phyloP scores from a whole-genome alignment of 2,329 filamentous ascomycete species.

The Pseudomassariella vexata region DNA sequence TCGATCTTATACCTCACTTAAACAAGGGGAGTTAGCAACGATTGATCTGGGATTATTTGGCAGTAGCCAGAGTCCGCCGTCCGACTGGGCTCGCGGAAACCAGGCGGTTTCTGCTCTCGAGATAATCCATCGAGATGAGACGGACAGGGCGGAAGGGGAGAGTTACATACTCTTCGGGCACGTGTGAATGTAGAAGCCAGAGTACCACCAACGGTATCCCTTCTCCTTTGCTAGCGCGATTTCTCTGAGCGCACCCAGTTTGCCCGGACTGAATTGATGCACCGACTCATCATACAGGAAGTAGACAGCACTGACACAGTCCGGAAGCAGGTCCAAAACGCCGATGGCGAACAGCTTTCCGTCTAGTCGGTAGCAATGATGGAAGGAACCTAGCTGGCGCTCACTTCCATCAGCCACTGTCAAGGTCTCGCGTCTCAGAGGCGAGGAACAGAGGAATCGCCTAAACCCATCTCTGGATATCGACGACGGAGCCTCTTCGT shows the following conservation, averaged over 20 bases:
- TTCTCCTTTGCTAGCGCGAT: slow-evolving; percentile 63
- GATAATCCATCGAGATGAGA: no score
- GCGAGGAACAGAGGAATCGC: slow-evolving; percentile 69
- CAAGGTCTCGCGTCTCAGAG: slow-evolving; percentile 44
- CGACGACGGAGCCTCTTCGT: slow-evolving; percentile 56
- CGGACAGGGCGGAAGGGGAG: no score
- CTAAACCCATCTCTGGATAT: slow-evolving; percentile 59
- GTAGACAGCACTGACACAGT: slow-evolving; percentile 76
- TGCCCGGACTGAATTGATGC: slow-evolving; percentile 64
- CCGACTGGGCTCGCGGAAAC: no score
- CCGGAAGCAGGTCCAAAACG: slow-evolving; percentile 70
- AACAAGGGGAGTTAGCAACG: background rate
- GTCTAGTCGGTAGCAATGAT: slow-evolving; percentile 77
- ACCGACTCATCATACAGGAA: slow-evolving; percentile 76
- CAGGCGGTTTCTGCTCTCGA: no score
- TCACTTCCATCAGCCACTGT: slow-evolving; percentile 42
- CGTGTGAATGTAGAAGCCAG: slow-evolving; percentile 73
- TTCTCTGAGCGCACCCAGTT: slow-evolving; percentile 69
- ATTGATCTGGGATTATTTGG: no score
- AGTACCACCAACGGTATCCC: slow-evolving; percentile 74
- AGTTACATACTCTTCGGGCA: slow-evolving; percentile 80
- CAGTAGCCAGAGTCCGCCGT: no score
- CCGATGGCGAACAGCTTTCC: slow-evolving; percentile 70
- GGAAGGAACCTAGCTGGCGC: slow-evolving; percentile 63
- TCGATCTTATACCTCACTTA: slow-evolving; percentile 87